Evolutionary conservation across 129 eudicot genomes (phyloP).

Genomic region (Scalesia atractyloides): DNA sequence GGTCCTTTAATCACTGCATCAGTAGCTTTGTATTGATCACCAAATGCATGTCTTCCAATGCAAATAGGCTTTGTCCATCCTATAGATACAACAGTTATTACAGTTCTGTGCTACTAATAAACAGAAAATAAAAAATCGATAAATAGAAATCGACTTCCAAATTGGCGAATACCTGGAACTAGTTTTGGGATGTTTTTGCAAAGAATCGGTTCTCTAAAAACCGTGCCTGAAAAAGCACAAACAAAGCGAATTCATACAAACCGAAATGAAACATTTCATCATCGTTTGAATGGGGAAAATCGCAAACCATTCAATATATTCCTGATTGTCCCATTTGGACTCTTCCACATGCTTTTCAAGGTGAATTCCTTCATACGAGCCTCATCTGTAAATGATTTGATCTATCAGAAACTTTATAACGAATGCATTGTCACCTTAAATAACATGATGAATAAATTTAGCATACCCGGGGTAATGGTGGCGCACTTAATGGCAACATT

Average conservation of each 20-base stretch:
- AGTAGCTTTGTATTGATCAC: slow-evolving; percentile 85
- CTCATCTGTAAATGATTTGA: slow-evolving; percentile 1
- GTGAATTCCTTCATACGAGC: slow-evolving; percentile 27
- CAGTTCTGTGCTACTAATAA: slow-evolving; percentile 50
- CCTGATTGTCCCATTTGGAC: slow-evolving; percentile 20
- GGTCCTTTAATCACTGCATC: slow-evolving; percentile 83
- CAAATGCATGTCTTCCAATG: slow-evolving; percentile 96
- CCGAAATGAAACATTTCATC: background rate
- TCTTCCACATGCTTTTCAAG: slow-evolving; percentile 27
- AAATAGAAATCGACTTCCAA: too few species aligned
- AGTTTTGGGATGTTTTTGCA: slow-evolving; percentile 18
- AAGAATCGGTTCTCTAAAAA: slow-evolving; percentile 21
- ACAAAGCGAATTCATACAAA: background rate
- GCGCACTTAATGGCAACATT: slow-evolving; percentile 25
- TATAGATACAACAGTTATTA: slow-evolving; percentile 33
- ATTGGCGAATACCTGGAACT: slow-evolving; percentile 10
- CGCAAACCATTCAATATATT: slow-evolving; percentile 26
- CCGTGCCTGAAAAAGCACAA: slow-evolving; percentile 6
- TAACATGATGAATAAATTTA: background rate
- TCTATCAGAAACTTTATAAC: slow-evolving; percentile 12
- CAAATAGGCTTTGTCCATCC: slow-evolving; percentile 99
- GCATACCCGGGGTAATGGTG: slow-evolving; percentile 20
- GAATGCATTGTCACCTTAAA: background rate
- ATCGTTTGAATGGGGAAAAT: background rate
- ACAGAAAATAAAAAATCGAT: background rate